These are phyloP conservation scores for Podospora anserina DNA, from an alignment of 495 filamentous ascomycete species.

Conservation along the genomic window DNA sequence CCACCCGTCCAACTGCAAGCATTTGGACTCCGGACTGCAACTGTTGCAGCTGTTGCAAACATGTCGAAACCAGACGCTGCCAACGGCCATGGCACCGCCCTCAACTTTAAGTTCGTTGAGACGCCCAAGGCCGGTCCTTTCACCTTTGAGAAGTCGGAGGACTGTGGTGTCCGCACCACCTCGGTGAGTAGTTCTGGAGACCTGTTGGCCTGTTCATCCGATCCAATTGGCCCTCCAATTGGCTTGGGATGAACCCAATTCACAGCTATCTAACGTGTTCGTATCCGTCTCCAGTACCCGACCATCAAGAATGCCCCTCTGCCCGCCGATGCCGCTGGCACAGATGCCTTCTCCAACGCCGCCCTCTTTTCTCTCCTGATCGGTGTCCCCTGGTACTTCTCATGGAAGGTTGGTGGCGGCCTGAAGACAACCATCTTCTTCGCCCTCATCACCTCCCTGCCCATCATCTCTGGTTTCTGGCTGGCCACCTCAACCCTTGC, in stretches of 20 bases:
- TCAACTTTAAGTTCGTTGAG: conserved; percentile 71
- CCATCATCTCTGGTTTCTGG: conserved; percentile 73
- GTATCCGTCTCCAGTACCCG: conserved; percentile 53
- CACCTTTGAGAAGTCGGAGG: conserved; percentile 55
- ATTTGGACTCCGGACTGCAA: conserved; percentile 14
- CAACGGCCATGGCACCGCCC: conserved; percentile 44
- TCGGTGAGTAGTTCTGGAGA: conserved; percentile 55
- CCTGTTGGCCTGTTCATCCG: not conserved
- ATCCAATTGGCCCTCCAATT: not conserved
- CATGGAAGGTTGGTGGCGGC: conserved; percentile 68
- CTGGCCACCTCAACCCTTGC: conserved; percentile 59
- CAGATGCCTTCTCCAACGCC: conserved; percentile 66
- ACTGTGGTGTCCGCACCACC: conserved; percentile 73
- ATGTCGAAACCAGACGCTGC: conserved; percentile 46
- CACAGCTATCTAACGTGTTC: conserved; percentile 12
- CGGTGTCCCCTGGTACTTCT: conserved; percentile 62
- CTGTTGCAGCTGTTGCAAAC: conserved; percentile 26
- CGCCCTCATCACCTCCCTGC: conserved; percentile 59
- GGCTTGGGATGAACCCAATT: not conserved
- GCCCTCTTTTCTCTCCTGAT: conserved; percentile 57
- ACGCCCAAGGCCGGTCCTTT: conserved; percentile 65
- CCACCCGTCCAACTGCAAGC: not conserved
- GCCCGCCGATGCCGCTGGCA: conserved; percentile 70
- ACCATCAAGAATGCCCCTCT: conserved; percentile 78
- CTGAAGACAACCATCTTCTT: conserved; percentile 71